Evolutionary conservation across 1,284 basidiomycete species (phyloP).

Genomic region (Xerocomus nothofagi): DNA sequence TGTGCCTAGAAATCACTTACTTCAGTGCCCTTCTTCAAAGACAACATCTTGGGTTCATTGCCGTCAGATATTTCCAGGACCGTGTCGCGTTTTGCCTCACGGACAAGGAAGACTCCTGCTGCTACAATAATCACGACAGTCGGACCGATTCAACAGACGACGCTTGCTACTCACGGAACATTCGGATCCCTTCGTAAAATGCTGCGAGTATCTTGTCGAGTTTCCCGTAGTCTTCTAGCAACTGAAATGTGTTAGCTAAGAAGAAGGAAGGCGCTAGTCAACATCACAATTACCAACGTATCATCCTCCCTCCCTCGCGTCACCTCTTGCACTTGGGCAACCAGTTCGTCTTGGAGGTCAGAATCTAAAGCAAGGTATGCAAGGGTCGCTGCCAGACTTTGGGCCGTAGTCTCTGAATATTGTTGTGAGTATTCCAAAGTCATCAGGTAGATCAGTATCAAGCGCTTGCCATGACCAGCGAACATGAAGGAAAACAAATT

Average conservation of each 20-base stretch:
- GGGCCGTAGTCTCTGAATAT: constrained; percentile 49
- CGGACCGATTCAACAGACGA: constrained; percentile 1
- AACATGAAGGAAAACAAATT: constrained; percentile 55
- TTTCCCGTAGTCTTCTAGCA: constrained; percentile 43
- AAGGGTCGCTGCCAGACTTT: constrained; percentile 48
- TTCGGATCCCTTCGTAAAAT: constrained; percentile 46
- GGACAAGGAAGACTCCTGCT: constrained; percentile 19
- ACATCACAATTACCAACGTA: constrained; percentile 38
- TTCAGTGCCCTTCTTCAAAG: constrained; percentile 32
- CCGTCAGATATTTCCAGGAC: constrained; percentile 21
- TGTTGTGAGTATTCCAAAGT: background rate
- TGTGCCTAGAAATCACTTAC: constrained; percentile 13
- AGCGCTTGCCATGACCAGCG: constrained; percentile 51
- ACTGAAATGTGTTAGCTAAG: constrained; percentile 28
- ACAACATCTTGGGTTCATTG: constrained; percentile 17
- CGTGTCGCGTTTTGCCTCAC: constrained; percentile 25
- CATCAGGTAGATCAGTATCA: background rate
- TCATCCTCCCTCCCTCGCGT: constrained; percentile 41
- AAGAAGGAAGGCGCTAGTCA: background rate
- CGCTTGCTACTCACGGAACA: constrained; percentile 43
- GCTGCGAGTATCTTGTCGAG: constrained; percentile 46
- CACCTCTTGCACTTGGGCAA: constrained; percentile 42
- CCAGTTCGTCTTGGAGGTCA: constrained; percentile 48
- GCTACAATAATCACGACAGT: constrained; percentile 13
- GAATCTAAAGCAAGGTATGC: constrained; percentile 45